These are phyloP conservation scores for Fusarium hainanense DNA, from an alignment of 2,329 filamentous ascomycete genomes.

Conservation along the genomic window DNA sequence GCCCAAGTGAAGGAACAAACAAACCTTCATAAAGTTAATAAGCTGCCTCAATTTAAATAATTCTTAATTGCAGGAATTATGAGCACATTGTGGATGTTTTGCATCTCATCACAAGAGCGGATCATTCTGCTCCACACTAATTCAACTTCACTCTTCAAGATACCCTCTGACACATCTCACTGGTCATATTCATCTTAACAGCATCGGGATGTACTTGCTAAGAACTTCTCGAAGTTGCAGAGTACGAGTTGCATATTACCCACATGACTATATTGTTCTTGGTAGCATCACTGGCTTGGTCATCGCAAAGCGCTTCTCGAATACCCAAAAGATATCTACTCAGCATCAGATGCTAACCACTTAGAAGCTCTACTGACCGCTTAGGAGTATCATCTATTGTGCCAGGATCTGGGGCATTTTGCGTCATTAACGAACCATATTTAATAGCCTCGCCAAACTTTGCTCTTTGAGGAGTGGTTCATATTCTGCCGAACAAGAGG, in stretches of 20 bases:
- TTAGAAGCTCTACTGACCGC: background rate
- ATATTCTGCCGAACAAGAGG: background rate
- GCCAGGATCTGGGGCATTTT: slow-evolving; percentile 15
- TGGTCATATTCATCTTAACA: background rate
- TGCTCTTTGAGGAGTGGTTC: background rate
- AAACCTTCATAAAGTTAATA: background rate
- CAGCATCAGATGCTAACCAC: background rate
- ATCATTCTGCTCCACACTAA: background rate
- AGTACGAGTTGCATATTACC: slow-evolving; percentile 2
- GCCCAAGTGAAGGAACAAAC: background rate
- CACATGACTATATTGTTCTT: slow-evolving; percentile 48
- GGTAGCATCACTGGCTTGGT: slow-evolving; percentile 57
- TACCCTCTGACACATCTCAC: slow-evolving; percentile 1
- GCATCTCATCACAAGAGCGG: background rate
- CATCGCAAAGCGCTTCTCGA: slow-evolving; percentile 53
- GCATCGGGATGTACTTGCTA: background rate
- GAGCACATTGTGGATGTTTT: background rate
- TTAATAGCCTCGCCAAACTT: background rate
- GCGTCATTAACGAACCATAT: background rate
- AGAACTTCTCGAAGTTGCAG: background rate
- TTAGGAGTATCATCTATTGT: slow-evolving; percentile 11
- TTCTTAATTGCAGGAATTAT: too few species aligned
- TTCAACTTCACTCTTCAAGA: background rate
- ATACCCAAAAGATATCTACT: slow-evolving; percentile 49
- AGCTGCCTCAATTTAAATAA: background rate